Base-by-base conservation (phyloP, 352 stramenopile genomes). In the Pythium aristosporum region DNA sequence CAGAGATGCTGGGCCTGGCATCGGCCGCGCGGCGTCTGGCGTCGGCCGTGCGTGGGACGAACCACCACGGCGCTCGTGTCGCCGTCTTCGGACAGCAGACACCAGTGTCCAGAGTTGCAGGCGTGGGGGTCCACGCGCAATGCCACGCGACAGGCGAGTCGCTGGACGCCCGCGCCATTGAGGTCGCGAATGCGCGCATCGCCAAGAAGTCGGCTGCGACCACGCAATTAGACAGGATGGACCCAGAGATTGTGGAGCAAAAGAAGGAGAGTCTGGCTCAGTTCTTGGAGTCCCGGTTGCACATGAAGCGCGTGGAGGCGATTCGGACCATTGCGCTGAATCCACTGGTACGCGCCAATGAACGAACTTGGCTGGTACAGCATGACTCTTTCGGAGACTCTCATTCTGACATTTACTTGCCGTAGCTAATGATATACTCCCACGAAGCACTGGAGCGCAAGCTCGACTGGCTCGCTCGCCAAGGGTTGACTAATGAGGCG, bases 401-500 rank as follows among this genome's bases (percentile, higher is more conserved):
- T 39, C 34, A 15, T 39, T 3, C 6, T 13, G 6, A 7, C 11
- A 2, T 39, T 39, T 3, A 39, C 11, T 15, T 39, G 34, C 15
- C n/a, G n/a, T 50, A 70, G 63, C 16, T 70, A 3, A 42, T 49
- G 5, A 12, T 13, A 1, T 65, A 65, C 36, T 43, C 56, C 13
- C 1, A 13, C 18, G 50, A 61, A 0, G 30, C 21, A 3, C 52
- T 70, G 49, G 51, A 70, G 5, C n/a, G 23, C 1, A 70, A 70
- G 32, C 21, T 71, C 2, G 23, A 21, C 16, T 62, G 57, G 57
- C 39, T 72, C 20, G 15, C 32, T 5, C 2, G 23, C 1, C 61
- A 42, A 12, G 65, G 65, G 0, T 10, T 71, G 3, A 25, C 28
- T 1, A 21, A 13, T 1, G 44, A 61, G 1, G 57, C 53, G 53